Evolutionary conservation across 352 stramenopile species (phyloP), one percentile per base, ranked within the genome.

Genomic region (Phytopythium boreale): DNA sequence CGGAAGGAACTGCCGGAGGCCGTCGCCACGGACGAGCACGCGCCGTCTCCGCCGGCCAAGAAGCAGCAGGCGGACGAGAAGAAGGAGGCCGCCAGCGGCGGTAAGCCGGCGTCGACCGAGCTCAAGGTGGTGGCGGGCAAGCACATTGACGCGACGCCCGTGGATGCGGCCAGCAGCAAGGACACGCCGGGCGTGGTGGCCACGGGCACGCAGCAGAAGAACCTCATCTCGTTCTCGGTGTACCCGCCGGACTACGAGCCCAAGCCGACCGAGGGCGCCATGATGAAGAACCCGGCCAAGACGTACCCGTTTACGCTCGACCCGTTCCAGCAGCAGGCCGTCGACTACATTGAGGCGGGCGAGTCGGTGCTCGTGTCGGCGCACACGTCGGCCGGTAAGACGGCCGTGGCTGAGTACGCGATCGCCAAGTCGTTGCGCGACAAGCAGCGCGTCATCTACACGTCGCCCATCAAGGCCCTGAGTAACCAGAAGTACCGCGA

Each of bases 401-500:
- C 93, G 11, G 87, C 96, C 0, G 92, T 98, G 24, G 98, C 98
- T 22, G 98, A 99, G 74, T 99, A 99, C 72, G 98, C 98, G 8
- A 99, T 99, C 65, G 97, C 97, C 59, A 99, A 98, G 79, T 97
- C 95, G 49, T 87, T 99, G 67, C 79, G 80, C 10, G 82, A 93
- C 72, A 95, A 92, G 74, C 83, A 90, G 66, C 90, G 97, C 41
- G 97, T 99, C 11, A 98, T 99, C 44, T 99, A 99, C 82, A 99
- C 98, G 24, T 99, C 95, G 56, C 98, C 98, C 10, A 99, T 99
- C 82, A 99, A 99, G 70, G 98, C 97, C 41, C 76, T 99, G 57
- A 97, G 79, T 72, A 99, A 99, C 84, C 98, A 99, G 76, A 99
- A 99, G 76, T 99, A 99, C 84, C 82, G 97, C 27, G 97, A 99